phyloP scores from a whole-genome alignment of 331 rosid species.

The Erythrophleum ivorense region DNA sequence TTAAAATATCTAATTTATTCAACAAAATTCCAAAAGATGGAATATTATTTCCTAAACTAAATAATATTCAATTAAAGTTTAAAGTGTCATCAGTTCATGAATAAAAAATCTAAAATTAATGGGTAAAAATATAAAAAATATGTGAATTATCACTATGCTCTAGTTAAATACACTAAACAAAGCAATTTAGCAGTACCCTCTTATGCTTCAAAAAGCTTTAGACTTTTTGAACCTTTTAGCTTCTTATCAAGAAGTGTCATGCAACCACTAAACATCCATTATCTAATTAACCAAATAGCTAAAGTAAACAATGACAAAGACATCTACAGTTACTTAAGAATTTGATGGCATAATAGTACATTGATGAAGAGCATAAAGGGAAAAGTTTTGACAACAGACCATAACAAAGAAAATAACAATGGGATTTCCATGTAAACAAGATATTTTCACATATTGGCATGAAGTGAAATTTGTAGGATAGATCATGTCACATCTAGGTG shows the following conservation, averaged over 20 bases:
- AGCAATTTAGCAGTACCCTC: no score
- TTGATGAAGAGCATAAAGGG: constrained; percentile 10
- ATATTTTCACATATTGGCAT: constrained; percentile 84
- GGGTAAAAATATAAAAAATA: no score
- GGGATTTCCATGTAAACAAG: constrained; percentile 97
- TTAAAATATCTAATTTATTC: no score
- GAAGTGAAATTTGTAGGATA: constrained; percentile 92
- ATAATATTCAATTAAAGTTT: no score
- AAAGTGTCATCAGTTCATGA: no score
- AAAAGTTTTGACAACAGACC: constrained; percentile 46
- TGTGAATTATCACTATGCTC: no score
- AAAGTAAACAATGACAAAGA: no score
- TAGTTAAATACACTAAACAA: no score
- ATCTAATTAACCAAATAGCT: no score
- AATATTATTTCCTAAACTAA: no score
- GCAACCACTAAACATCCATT: not conserved
- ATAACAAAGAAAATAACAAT: constrained; percentile 91
- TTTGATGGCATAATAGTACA: not conserved
- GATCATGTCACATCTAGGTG: constrained; percentile 88
- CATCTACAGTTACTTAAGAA: not conserved
- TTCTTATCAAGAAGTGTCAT: constrained; percentile 11
- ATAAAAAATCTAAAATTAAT: no score
- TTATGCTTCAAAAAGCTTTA: not conserved
- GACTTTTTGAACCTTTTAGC: not conserved
- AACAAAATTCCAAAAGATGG: no score